These are phyloP conservation scores for Ramalina intermedia DNA, from an alignment of 495 filamentous ascomycete species.

Conservation along the genomic window DNA sequence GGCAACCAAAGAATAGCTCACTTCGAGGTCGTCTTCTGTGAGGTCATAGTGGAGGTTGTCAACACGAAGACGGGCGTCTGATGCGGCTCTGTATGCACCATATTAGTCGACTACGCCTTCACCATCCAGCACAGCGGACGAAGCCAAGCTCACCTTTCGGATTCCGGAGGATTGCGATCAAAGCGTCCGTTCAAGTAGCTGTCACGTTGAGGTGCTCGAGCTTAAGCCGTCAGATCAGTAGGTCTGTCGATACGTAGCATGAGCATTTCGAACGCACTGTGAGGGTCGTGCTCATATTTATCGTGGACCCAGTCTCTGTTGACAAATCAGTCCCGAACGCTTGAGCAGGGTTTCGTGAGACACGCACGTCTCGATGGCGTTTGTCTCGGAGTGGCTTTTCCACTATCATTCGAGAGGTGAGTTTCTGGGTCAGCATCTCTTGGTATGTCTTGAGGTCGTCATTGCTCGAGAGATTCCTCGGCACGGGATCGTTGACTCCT, in stretches of 20 bases:
- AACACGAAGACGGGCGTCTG: conserved; percentile 62
- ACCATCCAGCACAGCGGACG: background rate
- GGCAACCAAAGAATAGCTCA: conserved; percentile 22
- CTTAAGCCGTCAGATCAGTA: conserved; percentile 11
- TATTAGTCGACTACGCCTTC: conserved; percentile 1
- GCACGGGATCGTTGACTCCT: conserved; percentile 21
- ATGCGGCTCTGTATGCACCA: conserved; percentile 22
- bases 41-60: conserved; percentile 93
- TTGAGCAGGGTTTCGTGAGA: background rate
- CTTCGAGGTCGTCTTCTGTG: conserved; percentile 71
- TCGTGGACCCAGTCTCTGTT: conserved; percentile 83
- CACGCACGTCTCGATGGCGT: conserved; percentile 41
- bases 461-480: conserved; percentile 1
- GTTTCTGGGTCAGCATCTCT: conserved; percentile 41
- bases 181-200: conserved; percentile 22
- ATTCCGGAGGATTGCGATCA: conserved; percentile 33
- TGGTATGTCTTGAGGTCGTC: conserved; percentile 23
- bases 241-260: background rate
- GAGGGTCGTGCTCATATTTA: conserved; percentile 56
- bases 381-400: conserved; percentile 39
- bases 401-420: conserved; percentile 31
- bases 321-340: conserved; percentile 8
- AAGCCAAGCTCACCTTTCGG: conserved; percentile 30
- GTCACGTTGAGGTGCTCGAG: conserved; percentile 24
- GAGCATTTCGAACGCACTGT: conserved; percentile 29